Evolutionary conservation across 495 filamentous ascomycete species (phyloP).

Genomic region (Bathelium albidoporum): DNA sequence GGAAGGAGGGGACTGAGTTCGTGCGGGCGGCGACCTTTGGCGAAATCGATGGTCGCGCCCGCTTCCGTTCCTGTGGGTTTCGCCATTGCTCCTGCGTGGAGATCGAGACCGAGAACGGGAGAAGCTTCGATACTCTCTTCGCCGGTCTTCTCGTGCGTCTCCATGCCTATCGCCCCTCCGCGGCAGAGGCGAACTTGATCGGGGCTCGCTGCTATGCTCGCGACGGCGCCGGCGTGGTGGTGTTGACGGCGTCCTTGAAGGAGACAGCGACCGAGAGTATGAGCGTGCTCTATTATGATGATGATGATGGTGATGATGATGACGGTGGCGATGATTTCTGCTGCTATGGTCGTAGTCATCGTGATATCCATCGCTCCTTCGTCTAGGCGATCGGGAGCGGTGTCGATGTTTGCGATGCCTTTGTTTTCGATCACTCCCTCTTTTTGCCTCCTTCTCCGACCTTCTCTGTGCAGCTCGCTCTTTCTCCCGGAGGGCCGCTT

Average conservation of each 20-base stretch:
- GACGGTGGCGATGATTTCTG: slow-evolving; percentile 15
- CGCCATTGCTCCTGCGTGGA: not conserved
- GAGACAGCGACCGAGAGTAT: slow-evolving; percentile 4
- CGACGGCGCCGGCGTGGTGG: not conserved
- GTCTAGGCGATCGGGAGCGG: slow-evolving; percentile 21
- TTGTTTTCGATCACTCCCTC: slow-evolving; percentile 35
- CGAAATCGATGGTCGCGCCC: slow-evolving; percentile 1
- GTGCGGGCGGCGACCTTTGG: slow-evolving; percentile 8
- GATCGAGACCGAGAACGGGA: slow-evolving; percentile 28
- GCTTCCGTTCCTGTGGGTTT: slow-evolving; percentile 5
- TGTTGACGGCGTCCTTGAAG: too few species aligned
- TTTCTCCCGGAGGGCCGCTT: slow-evolving; percentile 40
- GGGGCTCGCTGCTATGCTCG: not conserved
- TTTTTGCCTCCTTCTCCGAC: slow-evolving; percentile 28
- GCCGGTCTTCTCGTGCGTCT: not conserved
- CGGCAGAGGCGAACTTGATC: not conserved
- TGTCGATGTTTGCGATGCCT: slow-evolving; percentile 40
- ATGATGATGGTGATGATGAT: slow-evolving; percentile 15
- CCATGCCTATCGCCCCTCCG: not conserved
- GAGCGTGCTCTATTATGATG: slow-evolving; percentile 14
- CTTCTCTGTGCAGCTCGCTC: slow-evolving; percentile 18
- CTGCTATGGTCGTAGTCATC: slow-evolving; percentile 27
- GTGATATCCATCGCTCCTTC: slow-evolving; percentile 10
- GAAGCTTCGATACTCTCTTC: slow-evolving; percentile 2
- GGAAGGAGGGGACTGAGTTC: slow-evolving; percentile 7